A percentile compares a stretch with the other conserved stretches of the same genome.
phyloP scores from a whole-genome alignment of 1,284 basidiomycete genomes.

The Xerocomus cyaneibrunnescens region DNA sequence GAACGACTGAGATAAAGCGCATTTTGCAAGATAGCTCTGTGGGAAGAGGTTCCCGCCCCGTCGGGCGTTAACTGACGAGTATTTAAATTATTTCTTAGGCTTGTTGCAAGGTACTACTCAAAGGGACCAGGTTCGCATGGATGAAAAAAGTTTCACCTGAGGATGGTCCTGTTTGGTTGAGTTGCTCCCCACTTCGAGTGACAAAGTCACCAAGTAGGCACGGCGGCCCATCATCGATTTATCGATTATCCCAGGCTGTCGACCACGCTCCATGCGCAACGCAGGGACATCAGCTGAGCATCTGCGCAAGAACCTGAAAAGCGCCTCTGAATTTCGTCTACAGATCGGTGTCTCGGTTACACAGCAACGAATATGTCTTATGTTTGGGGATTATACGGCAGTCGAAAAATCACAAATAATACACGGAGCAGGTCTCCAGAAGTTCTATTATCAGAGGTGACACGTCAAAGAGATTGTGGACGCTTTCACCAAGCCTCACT shows the following conservation, averaged over 20 bases:
- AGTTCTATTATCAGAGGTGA: neutral
- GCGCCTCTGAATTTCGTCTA: too few relatives aligned
- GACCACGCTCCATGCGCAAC: neutral
- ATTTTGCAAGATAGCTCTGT: slow-evolving; percentile 20
- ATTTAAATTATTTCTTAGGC: slow-evolving; percentile 22
- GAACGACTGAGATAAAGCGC: slow-evolving; percentile 35
- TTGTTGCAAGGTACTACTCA: too few relatives aligned
- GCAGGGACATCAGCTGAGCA: neutral
- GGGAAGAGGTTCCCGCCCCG: neutral
- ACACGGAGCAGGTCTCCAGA: too few relatives aligned
- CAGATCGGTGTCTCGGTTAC: too few relatives aligned
- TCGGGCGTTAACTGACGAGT: neutral
- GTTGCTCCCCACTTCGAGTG: neutral
- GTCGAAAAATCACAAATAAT: too few relatives aligned
- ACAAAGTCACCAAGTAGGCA: neutral
- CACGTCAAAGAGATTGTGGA: neutral
- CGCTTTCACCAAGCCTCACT: neutral
- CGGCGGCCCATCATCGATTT: neutral
- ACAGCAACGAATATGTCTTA: too few relatives aligned
- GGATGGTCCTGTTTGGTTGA: slow-evolving; percentile 25
- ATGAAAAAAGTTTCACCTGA: slow-evolving; percentile 21
- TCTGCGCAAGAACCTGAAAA: neutral
- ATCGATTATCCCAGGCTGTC: neutral
- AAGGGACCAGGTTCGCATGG: neutral
- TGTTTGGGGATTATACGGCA: too few relatives aligned